Conservation (phyloP, 352 stramenopile species). For the Phytophthora citricola region DNA sequence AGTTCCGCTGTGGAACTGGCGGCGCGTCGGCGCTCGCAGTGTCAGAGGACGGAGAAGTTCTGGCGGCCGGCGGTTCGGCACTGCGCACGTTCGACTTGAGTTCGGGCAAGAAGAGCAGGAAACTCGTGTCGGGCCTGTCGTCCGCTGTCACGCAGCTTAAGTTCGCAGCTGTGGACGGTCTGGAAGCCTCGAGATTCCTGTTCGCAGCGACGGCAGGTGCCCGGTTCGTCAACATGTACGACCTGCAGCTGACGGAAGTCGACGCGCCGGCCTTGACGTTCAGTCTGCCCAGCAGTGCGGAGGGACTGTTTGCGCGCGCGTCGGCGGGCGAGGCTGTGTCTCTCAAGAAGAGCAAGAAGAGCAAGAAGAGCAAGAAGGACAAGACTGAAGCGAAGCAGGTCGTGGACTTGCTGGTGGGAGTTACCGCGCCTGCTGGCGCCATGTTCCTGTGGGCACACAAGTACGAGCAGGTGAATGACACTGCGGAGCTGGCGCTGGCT, state of each 20-base stretch:
- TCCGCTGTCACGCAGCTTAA: conserved; percentile 74
- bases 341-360: conserved; percentile 66
- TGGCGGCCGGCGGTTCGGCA: conserved; percentile 67
- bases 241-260: conserved; percentile 60
- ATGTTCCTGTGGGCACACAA: conserved; percentile 81
- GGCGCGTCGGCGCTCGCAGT: conserved; percentile 74
- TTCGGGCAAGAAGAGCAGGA: conserved; percentile 83
- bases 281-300: conserved; percentile 67
- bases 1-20: conserved; percentile 65
- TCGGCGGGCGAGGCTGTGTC: conserved; percentile 28
- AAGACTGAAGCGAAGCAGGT: conserved; percentile 19
- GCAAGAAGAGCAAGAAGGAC: conserved; percentile 53
- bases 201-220: conserved; percentile 74
- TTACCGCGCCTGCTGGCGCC: conserved; percentile 63
- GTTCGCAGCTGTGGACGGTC: conserved; percentile 50
- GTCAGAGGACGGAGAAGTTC: conserved; percentile 64
- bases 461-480: conserved; percentile 54
- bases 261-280: conserved; percentile 82
- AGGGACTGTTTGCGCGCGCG: conserved; percentile 54
- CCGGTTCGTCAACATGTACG: conserved; percentile 89
- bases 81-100: conserved; percentile 81
- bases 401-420: conserved; percentile 63
- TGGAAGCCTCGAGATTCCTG: conserved; percentile 64
- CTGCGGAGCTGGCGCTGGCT: conserved; percentile 43
- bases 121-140: conserved; percentile 75